Evolutionary conservation across 495 filamentous ascomycete species (phyloP), one percentile per base, ranked within the genome.

Genomic region (Penicillium cinerascens): DNA sequence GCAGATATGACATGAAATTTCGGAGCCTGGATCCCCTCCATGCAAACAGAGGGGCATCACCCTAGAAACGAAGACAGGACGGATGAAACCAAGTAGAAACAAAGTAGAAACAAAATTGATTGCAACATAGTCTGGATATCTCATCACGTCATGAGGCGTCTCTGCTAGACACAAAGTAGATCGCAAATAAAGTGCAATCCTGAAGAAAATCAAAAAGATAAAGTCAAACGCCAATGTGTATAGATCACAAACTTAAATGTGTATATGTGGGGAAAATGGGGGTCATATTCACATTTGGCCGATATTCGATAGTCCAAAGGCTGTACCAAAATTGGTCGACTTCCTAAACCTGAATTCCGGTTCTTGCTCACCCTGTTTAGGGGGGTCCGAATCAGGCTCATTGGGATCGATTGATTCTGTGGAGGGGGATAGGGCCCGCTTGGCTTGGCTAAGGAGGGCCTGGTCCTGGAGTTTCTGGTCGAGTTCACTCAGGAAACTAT

Each of bases 281-380:
- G 17, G 35, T 40, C 49, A 39, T 27, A 21, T 40, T 54, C 47
- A 60, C 38, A 60, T 40, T 47, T 56, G 43, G 41, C 63, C 54
- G 23, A 41, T 52, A 39, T 54, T 58, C 16, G 66, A 60, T 42
- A 59, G 41, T 56, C 74, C 74, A 67, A 76, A 78, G 7, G 72
- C 74, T 21, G 72, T 74, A 36, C 83, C 83, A 70, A 87, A 87
- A 63, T 87, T 87, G 42, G 69, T 81, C n/a, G 76, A 76, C 15
- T 68, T 69, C 49, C 74, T 84, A 55, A 87, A 68, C 62, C 78
- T 84, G 36, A 85, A 65, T 35, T 79, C 78, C 20, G 83, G 73
- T 13, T 82, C 80, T 44, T 75, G 73, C n/a, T 78, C 71, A 4
- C 65, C 69, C 26, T 67, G 66, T 43, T 52, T 47, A 56, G 62